Evolutionary conservation across 495 filamentous ascomycete genomes (phyloP).

Genomic region (Xylaria telfairii): DNA sequence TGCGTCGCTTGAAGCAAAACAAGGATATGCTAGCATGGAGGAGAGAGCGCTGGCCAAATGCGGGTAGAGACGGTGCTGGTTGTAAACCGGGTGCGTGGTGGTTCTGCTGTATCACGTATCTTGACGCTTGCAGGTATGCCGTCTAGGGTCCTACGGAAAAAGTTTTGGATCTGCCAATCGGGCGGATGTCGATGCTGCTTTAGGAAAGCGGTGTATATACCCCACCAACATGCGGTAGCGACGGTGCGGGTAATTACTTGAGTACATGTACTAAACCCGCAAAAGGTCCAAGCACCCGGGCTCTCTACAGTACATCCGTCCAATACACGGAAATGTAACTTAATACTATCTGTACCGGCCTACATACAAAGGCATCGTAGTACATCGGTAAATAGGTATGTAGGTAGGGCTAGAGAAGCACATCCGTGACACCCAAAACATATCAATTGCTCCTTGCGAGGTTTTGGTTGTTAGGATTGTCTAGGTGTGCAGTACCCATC

Average conservation of each 20-base stretch:
- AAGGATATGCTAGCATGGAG: not conserved
- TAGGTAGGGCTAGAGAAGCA: too few relatives aligned
- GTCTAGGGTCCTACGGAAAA: conserved; percentile 4
- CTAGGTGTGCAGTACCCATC: not conserved
- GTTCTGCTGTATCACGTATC: not conserved
- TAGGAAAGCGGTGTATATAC: conserved; percentile 38
- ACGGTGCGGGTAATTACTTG: not conserved
- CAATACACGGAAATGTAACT: too few relatives aligned
- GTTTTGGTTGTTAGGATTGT: too few relatives aligned
- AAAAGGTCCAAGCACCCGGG: too few relatives aligned
- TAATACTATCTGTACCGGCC: too few relatives aligned
- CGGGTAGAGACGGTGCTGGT: not conserved
- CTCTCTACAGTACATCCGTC: too few relatives aligned
- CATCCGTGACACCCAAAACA: too few relatives aligned
- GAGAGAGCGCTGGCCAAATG: not conserved
- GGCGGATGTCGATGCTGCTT: conserved; percentile 14
- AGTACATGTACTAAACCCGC: not conserved
- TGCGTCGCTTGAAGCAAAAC: not conserved
- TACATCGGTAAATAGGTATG: too few relatives aligned
- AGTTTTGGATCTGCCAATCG: conserved; percentile 33
- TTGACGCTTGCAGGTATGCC: not conserved
- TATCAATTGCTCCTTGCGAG: too few relatives aligned
- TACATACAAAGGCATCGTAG: too few relatives aligned
- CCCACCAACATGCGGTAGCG: conserved; percentile 20
- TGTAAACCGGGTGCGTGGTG: not conserved